Percentiles rank a stretch among this genome's conserved stretches.
phyloP scores from a whole-genome alignment of 352 stramenopile genomes.

The Globisporangium paroecandrum region DNA sequence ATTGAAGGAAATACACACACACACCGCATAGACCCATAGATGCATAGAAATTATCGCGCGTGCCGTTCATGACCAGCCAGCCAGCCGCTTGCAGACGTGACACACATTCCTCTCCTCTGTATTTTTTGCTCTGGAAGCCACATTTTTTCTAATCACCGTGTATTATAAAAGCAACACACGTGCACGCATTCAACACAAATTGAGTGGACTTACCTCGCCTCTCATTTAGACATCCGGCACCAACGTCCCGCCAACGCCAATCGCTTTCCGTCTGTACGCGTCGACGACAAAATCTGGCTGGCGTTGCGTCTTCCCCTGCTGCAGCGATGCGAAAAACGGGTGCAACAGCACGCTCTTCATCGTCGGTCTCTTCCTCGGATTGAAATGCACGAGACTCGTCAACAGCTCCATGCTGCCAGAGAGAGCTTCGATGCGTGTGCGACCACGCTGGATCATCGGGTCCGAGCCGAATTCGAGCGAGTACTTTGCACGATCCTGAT shows the following conservation, averaged over 20 bases:
- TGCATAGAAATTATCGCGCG: neutral
- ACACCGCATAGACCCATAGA: constrained; percentile 16
- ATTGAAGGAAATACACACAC: neutral
- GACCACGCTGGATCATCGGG: constrained; percentile 43
- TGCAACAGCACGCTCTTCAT: constrained; percentile 65
- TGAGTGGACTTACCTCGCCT: neutral
- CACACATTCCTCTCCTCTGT: neutral
- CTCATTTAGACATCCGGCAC: constrained; percentile 37
- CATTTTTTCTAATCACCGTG: neutral
- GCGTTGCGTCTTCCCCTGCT: constrained; percentile 5
- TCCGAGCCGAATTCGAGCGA: constrained; percentile 49
- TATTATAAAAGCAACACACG: constrained; percentile 1
- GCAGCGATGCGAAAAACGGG: constrained; percentile 53
- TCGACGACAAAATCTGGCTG: constrained; percentile 57
- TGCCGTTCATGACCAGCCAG: neutral
- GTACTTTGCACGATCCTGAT: constrained; percentile 40
- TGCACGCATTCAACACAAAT: neutral
- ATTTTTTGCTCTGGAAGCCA: neutral
- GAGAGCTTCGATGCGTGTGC: constrained; percentile 40
- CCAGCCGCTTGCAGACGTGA: neutral
- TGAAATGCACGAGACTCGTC: constrained; percentile 52
- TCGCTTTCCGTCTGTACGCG: constrained; percentile 32
- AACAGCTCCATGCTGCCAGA: constrained; percentile 51
- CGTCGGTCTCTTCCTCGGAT: constrained; percentile 55
- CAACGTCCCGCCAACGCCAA: constrained; percentile 4